phyloP scores from a whole-genome alignment of 2,329 filamentous ascomycete species.

The Beauveria australis region DNA sequence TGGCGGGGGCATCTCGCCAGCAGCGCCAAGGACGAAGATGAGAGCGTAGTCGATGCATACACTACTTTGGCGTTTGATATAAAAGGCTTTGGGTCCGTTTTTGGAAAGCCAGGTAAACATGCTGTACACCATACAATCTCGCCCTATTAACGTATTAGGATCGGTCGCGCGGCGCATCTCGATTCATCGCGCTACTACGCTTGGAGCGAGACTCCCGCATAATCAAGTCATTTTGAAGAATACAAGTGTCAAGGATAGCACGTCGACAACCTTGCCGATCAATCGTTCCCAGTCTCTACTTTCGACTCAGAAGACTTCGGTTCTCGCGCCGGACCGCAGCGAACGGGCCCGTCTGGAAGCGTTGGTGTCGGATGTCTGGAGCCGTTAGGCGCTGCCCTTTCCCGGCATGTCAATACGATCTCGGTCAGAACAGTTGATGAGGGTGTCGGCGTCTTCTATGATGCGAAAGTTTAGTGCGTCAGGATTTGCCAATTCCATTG shows the following conservation, averaged over 20 bases:
- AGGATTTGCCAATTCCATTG: slow-evolving; percentile 69
- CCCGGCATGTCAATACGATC: slow-evolving; percentile 66
- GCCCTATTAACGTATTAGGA: slow-evolving; percentile 30
- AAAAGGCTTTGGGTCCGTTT: slow-evolving; percentile 65
- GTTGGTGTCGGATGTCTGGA: slow-evolving; percentile 73
- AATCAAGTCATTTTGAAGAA: slow-evolving; percentile 82
- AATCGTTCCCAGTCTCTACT: slow-evolving; percentile 73
- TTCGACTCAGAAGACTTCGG: slow-evolving; percentile 58
- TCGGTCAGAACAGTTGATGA: slow-evolving; percentile 62
- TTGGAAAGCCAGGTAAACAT: slow-evolving; percentile 57
- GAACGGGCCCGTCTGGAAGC: slow-evolving; percentile 73
- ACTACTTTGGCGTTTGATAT: slow-evolving; percentile 60
- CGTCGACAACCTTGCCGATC: slow-evolving; percentile 43
- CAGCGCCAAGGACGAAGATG: slow-evolving; percentile 39
- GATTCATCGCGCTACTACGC: slow-evolving; percentile 68
- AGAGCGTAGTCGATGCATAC: slow-evolving; percentile 36
- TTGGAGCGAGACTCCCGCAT: slow-evolving; percentile 58
- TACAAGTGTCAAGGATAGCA: slow-evolving; percentile 43
- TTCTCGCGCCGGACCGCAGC: slow-evolving; percentile 64
- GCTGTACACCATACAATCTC: neutral
- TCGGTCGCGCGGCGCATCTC: slow-evolving; percentile 62
- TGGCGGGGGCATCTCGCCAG: slow-evolving; percentile 66
- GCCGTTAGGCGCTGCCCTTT: slow-evolving; percentile 68
- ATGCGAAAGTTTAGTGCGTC: slow-evolving; percentile 83
- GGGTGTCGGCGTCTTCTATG: slow-evolving; percentile 73